Base-by-base conservation (phyloP, 208 protist species). In the Wallacemonas rigidus region DNA sequence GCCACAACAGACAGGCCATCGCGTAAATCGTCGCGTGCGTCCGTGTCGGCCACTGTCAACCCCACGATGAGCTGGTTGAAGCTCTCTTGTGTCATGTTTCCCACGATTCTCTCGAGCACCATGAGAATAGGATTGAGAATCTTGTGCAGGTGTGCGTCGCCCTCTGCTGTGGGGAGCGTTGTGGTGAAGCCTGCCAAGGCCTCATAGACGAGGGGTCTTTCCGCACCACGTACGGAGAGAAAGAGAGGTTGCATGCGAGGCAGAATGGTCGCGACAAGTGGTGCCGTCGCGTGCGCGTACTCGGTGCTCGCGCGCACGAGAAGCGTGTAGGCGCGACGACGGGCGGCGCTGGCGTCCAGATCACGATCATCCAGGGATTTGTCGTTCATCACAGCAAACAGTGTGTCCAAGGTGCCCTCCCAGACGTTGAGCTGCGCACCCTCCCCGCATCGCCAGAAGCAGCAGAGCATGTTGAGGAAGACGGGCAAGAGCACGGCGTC, bases 401-500 rank as follows among this genome's bases (percentile, higher is more conserved):
- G 73, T 44, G 91, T 90, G 40, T 69, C 65, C 55, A 88, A 61
- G 15, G 87, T 88, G 51, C 81, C 82, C 8, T 85, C 75, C 86
- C 87, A 93, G 54, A 96, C 77, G 58, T 89, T 83, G 17, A 90
- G 68, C 39, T 56, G 69, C 38, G 65, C 67, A 14, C 71, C 69
- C 12, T 90, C 92, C 2, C 69, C 56, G 41, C 77, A 90, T 12
- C 69, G 76, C 89, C 89, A 96, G 67, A 96, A 94, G 58, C 69
- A 72, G 50, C 82, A 82, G 9, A 94, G 72, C 85, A 96, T 93
- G 74, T 96, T 94, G 47, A 94, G 81, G 71, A 76, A 96, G 14
- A 90, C 60, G 12, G 92, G 92, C n/a, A 58, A 78, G 50, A 96
- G 74, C 67, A 96, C 92, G 57, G 87, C 85, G 63, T 96, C 92